Evolutionary conservation across 495 filamentous ascomycete species (phyloP).

Genomic region (Talaromyces adpressus): DNA sequence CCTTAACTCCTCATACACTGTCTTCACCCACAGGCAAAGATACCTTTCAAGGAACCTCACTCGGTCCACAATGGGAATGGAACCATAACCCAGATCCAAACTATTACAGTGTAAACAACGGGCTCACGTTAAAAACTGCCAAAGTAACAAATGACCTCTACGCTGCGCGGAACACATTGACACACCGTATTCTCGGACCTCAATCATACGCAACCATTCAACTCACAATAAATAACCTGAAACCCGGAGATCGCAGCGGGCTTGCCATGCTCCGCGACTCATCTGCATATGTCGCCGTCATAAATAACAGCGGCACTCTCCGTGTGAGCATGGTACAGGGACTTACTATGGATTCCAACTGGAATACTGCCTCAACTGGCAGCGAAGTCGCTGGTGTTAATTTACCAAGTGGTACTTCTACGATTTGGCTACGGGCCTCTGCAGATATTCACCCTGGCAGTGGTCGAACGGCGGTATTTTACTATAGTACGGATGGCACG

Average conservation of each 20-base stretch:
- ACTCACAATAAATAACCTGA: constrained; percentile 39
- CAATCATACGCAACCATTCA: constrained; percentile 36
- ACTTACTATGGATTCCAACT: constrained; percentile 19
- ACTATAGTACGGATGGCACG: constrained; percentile 44
- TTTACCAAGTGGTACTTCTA: constrained; percentile 9
- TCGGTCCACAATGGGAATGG: constrained; percentile 51
- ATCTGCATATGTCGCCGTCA: constrained; percentile 44
- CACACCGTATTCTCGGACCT: constrained; percentile 44
- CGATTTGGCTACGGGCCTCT: constrained; percentile 36
- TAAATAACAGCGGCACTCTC: constrained; percentile 17
- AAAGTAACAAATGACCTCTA: constrained; percentile 47
- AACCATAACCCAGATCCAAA: constrained; percentile 51
- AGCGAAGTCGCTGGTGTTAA: constrained; percentile 20
- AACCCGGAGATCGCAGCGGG: constrained; percentile 44
- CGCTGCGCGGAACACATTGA: constrained; percentile 48
- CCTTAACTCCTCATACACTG: constrained; percentile 16
- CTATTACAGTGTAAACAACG: constrained; percentile 20
- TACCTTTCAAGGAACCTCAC: constrained; percentile 27
- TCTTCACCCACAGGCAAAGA: constrained; percentile 20
- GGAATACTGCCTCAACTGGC: constrained; percentile 35
- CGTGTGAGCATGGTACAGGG: constrained; percentile 17
- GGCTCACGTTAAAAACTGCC: constrained; percentile 39
- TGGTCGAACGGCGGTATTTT: constrained; percentile 30
- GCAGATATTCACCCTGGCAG: constrained; percentile 33
- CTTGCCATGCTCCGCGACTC: constrained; percentile 44